phyloP scores from a whole-genome alignment of 2,329 filamentous ascomycete genomes.

The Hypoxylon sp. region DNA sequence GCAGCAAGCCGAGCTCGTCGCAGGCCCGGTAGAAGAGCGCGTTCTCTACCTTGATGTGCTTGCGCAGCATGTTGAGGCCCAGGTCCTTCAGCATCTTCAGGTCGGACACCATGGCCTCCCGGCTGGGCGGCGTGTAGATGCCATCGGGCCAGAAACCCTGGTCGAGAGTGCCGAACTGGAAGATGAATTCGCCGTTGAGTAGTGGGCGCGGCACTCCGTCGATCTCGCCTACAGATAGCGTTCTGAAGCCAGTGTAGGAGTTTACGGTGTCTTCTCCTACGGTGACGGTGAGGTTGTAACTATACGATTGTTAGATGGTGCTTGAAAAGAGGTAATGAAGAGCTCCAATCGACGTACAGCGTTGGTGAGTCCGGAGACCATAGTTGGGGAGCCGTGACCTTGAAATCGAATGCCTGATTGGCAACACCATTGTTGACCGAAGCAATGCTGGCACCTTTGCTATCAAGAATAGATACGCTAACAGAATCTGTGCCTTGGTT shows the following conservation, averaged over 20 bases:
- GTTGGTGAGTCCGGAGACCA: constrained; percentile 74
- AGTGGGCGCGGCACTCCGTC: constrained; percentile 70
- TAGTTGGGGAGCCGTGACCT: constrained; percentile 64
- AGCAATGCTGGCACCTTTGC: constrained; percentile 56
- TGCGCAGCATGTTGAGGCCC: constrained; percentile 77
- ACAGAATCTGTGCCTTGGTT: constrained; percentile 52
- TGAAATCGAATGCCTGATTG: constrained; percentile 66
- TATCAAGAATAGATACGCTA: constrained; percentile 53
- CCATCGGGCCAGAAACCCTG: constrained; percentile 81
- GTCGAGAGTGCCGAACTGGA: constrained; percentile 75
- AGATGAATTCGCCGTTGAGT: constrained; percentile 76
- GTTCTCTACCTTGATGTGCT: constrained; percentile 66
- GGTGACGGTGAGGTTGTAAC: constrained; percentile 66
- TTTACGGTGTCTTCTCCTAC: constrained; percentile 64
- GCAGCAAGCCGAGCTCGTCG: constrained; percentile 72
- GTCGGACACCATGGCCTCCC: constrained; percentile 76
- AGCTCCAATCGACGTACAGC: constrained; percentile 60
- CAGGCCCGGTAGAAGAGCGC: constrained; percentile 76
- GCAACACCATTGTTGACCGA: constrained; percentile 58
- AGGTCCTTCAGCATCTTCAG: constrained; percentile 71
- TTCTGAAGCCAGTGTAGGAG: constrained; percentile 78
- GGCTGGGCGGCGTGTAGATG: constrained; percentile 71
- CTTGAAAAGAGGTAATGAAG: neutral
- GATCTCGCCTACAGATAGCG: constrained; percentile 66
- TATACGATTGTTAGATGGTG: constrained; percentile 49